A percentile compares a stretch with the other conserved stretches of the same genome.
Evolutionary conservation across 257 asterid species (phyloP).

Genomic region (Solanum etuberosum): DNA sequence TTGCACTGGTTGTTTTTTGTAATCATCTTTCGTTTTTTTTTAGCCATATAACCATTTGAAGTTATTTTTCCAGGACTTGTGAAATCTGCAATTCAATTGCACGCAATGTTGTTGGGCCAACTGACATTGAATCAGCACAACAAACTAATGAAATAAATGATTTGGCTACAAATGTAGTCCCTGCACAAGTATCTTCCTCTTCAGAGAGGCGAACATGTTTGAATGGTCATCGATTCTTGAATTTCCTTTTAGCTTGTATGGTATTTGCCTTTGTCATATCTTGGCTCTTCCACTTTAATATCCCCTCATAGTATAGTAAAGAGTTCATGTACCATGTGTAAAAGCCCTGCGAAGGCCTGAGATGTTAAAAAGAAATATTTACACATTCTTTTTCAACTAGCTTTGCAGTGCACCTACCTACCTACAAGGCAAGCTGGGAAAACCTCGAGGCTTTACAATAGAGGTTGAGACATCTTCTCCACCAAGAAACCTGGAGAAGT

Average conservation of each 20-base stretch:
- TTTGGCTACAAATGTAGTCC: conserved; percentile 10
- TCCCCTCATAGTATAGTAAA: conserved; percentile 33
- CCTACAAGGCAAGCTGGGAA: neutral
- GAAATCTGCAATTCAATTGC: conserved; percentile 90
- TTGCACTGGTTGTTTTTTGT: neutral
- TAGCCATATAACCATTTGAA: neutral
- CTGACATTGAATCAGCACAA: conserved; percentile 32
- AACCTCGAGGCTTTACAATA: neutral
- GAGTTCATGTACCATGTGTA: neutral
- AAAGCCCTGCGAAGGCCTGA: neutral
- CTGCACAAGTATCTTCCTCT: conserved; percentile 6
- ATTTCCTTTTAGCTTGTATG: conserved; percentile 77
- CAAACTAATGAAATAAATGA: conserved; percentile 26
- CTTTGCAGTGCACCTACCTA: neutral
- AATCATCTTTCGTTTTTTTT: neutral
- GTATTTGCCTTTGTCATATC: conserved; percentile 83
- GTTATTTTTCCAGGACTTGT: conserved; percentile 48
- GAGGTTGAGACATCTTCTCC: neutral
- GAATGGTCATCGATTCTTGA: conserved; percentile 61
- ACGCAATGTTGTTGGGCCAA: conserved; percentile 57
- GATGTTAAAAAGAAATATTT: neutral
- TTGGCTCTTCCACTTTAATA: conserved; percentile 87
- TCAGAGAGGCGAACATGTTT: conserved; percentile 35
- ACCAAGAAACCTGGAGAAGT: neutral
- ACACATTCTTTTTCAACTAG: neutral